Conservation (phyloP, 768 basidiomycete genomes). For the Cystobasidium onofrii region DNA sequence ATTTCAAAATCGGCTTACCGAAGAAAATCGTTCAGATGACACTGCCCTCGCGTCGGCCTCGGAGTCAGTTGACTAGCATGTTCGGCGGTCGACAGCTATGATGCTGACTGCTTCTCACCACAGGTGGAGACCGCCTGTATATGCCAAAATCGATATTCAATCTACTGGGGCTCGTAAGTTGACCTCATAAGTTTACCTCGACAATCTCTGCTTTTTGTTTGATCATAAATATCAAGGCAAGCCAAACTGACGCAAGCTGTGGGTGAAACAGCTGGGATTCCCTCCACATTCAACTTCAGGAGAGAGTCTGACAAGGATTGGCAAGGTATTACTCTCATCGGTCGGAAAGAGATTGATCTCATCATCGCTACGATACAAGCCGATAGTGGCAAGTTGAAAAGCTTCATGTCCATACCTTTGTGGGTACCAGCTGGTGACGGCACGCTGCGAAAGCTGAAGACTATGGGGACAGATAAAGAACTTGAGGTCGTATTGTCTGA, state of each 20-base stretch:
- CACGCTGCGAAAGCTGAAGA: not conserved
- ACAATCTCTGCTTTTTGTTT: too few relatives aligned
- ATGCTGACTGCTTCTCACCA: too few relatives aligned
- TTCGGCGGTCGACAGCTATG: too few relatives aligned
- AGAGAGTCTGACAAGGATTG: not conserved
- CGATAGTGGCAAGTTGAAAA: not conserved
- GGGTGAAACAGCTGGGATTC: not conserved
- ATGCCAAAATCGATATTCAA: not conserved
- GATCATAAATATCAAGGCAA: too few relatives aligned
- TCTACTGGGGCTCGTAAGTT: not conserved
- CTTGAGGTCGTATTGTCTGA: not conserved
- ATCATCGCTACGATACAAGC: not conserved
- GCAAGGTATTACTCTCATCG: too few relatives aligned
- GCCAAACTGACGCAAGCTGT: too few relatives aligned
- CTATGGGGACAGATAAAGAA: not conserved
- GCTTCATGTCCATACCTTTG: not conserved
- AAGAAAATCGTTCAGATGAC: too few relatives aligned
- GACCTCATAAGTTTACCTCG: too few relatives aligned
- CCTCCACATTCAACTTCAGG: not conserved
- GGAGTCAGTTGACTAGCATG: too few relatives aligned
- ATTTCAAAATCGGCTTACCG: too few relatives aligned
- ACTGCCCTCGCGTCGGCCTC: too few relatives aligned
- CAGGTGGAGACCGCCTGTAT: not conserved
- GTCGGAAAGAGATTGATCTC: not conserved
- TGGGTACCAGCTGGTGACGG: not conserved